Evolutionary conservation across 2,329 filamentous ascomycete species (phyloP), one percentile per base, ranked within the genome.

Genomic region (Paraconiothyrium brasiliense): DNA sequence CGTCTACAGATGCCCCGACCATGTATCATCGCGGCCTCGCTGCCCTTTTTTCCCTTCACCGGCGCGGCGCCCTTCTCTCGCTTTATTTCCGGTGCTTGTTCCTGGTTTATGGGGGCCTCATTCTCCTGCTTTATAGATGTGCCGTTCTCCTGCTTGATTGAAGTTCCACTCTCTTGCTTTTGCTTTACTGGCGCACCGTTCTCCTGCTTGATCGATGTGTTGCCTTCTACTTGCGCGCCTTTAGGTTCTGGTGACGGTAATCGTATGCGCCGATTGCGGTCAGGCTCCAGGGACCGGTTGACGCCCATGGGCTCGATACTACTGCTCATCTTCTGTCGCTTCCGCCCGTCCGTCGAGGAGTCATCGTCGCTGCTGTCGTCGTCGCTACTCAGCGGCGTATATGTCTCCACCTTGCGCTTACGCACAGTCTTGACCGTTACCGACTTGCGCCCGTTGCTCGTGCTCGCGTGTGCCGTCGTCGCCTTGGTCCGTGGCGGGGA

Each of bases 1-100:
- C 78, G 80, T 32, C 75, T 71, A 13, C 80, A 80, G 63, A 82
- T 76, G 37, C 80, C 71, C 37, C 78, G 70, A 34, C 81, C 80
- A 60, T 83, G 80, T 51, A 82, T 75, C 30, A 81, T 65, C 43
- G 57, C 66, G 22, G 68, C 66, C 43, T 67, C 63, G 24, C 63
- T 61, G 32, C 58, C 61, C 32, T 64, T 64, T 27, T 57, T 51
- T 34, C 60, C 35, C 37, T 14, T 47, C 9, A 57, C 14, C 24
- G 24, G 22, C 22, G 51, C 14, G 11, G 37, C 32, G 37, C 59
- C 63, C 37, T 66, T 65, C 39, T 58, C 57, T 39, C 60, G 50
- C 43, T 20, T 30, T 4, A 58, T 10, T n/a, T 16, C 13, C 30
- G 10, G 3, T 41, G 39, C 16, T 41, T 41, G 39, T 41, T 41